Base-by-base conservation (phyloP, 2,329 filamentous ascomycete species). In the Diaporthe ilicicola region DNA sequence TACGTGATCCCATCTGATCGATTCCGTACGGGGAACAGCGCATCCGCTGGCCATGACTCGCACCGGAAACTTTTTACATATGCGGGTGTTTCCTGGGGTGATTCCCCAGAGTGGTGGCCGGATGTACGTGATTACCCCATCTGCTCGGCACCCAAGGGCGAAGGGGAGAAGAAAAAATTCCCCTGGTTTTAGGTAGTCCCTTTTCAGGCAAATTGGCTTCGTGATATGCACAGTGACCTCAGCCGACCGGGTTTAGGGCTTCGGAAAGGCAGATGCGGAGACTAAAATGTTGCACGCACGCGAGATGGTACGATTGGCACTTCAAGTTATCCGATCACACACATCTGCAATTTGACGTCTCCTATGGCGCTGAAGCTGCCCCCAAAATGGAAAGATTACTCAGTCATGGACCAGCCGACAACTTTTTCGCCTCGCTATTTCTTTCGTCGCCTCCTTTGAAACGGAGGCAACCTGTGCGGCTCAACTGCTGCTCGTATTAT, bases 1-100 rank as follows among this genome's bases (percentile, higher is more conserved):
- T 64, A 27, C 50, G 44, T 50, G 42, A 64, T 50, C 29, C 59
- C 44, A 64, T 62, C 59, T 62, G 59, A 62, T 64, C 59, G 59
- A 64, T 64, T 64, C 59, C 42, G n/a, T 37, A 37, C 44, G 44
- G 29, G 29, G 17, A 50, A 37, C n/a, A 50, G 22, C 22, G 44
- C 59, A 50, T 27, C 59, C 42, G 59, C 42, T 27, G n/a, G n/a
- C 59, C 44, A 64, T 50, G 59, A 64, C 44, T 64, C 59, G 42
- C 59, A 50, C 44, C 10, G 44, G 42, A 37, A 64, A 24, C 59
- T 12, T 50, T 37, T 50, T 50, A 64, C 59, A 34, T 64, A 50
- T 50, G 29, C n/a, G n/a, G n/a, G n/a, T n/a, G n/a, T n/a, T n/a
- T n/a, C n/a, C n/a, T n/a, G n/a, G n/a, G n/a, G n/a, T n/a, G n/a